Percentiles rank a stretch among this genome's conserved stretches.
These are phyloP conservation scores for Suillus subalutaceus DNA, from an alignment of 768 basidiomycete genomes.

Conservation along the genomic window DNA sequence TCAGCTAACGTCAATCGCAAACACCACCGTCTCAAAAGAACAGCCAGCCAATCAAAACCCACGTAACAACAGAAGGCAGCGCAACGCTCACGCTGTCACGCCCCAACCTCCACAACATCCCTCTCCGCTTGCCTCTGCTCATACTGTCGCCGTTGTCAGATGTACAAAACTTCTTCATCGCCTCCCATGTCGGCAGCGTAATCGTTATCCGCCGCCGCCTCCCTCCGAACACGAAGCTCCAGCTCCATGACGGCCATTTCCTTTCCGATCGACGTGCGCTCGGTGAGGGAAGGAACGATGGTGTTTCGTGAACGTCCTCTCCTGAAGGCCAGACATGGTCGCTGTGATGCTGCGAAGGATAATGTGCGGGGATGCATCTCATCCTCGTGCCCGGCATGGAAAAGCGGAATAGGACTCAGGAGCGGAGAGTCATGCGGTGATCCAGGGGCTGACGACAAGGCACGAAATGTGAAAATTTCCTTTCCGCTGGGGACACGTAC, in stretches of 20 bases:
- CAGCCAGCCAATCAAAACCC: constrained; percentile 32
- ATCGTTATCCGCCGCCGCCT: constrained; percentile 58
- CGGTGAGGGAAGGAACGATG: constrained; percentile 36
- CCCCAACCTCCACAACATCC: constrained; percentile 37
- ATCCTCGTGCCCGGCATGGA: constrained; percentile 47
- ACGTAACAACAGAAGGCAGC: constrained; percentile 27
- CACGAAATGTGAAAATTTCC: constrained; percentile 42
- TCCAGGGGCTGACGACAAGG: constrained; percentile 31
- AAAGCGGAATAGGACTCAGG: constrained; percentile 39
- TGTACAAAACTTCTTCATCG: constrained; percentile 18
- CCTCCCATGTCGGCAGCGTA: constrained; percentile 40
- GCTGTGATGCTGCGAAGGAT: constrained; percentile 42
- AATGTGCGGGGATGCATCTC: constrained; percentile 53
- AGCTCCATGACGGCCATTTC: constrained; percentile 35
- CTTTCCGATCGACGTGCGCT: constrained; percentile 30
- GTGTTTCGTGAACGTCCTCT: constrained; percentile 2
- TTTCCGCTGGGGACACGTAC: constrained; percentile 40
- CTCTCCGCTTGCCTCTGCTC: constrained; percentile 23
- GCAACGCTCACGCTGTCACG: constrained; percentile 41
- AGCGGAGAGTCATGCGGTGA: constrained; percentile 46
- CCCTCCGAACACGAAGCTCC: constrained; percentile 58
- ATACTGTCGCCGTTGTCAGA: constrained; percentile 14
- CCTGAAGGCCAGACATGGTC: constrained; percentile 38
- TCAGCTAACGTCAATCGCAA: neutral
- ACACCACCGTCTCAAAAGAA: constrained; percentile 23